Evolutionary conservation across 1,284 basidiomycete genomes (phyloP), one percentile per base, ranked within the genome.

Genomic region (Rugosomyces carneus): DNA sequence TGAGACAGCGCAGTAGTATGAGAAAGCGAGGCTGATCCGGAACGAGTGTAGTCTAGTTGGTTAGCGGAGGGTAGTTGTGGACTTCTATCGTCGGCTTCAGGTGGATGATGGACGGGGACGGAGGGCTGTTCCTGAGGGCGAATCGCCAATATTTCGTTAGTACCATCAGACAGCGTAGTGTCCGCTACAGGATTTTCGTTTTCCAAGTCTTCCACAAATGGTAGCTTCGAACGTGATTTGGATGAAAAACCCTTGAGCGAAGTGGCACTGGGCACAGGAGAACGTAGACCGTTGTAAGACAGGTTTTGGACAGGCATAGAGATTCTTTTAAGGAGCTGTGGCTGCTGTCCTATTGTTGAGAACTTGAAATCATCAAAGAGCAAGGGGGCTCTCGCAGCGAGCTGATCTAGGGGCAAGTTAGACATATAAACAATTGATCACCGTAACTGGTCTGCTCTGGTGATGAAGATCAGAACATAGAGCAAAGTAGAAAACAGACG

Each of bases 321-420:
- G 20, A 78, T 63, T n/a, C 75, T 69, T 50, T 63, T 67, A 24
- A 78, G 62, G 16, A 78, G 57, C 18, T 62, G 58, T 0, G 73
- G 74, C 49, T 64, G 56, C 52, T 71, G 70, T 35, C 75, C 75
- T 40, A 78, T 78, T 9, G 60, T 66, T 18, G 53, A 57, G 55
- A 78, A 78, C 20, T 60, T 61, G 54, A 78, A 65, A 42, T 62
- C 51, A 16, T 61, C 50, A 47, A 75, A 71, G 34, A 43, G 38
- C n/a, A 53, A 55, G 15, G 55, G 47, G 38, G 51, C 46, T 16
- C 31, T 34, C n/a, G 31, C 13, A 8, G 31, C 31, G 31, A 40
- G 13, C 19, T 42, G 39, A 27, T 20, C 18, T 34, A 34, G 31
- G 36, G 44, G 18, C 44, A 49, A 39, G 18, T 24, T 37, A 29